Conservation (phyloP, 768 basidiomycete species). For the Pleurotus platypus region DNA sequence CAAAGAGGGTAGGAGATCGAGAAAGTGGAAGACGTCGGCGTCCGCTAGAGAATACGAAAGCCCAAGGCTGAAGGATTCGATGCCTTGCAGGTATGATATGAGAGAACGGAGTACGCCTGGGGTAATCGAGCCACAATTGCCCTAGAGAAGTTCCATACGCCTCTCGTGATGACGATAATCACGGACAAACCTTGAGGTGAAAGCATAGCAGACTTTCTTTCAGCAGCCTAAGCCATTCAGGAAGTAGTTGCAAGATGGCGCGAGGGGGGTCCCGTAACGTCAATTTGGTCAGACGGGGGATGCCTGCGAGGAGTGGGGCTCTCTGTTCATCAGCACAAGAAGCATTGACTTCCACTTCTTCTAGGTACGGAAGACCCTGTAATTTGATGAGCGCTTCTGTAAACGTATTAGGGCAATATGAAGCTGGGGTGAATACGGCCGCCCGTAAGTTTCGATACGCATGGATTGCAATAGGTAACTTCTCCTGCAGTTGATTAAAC, state of each 20-base stretch:
- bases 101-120: constrained; percentile 52
- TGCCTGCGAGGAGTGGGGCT: constrained; percentile 24
- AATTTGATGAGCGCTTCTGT: constrained; percentile 22
- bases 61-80: constrained; percentile 42
- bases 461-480: constrained; percentile 23
- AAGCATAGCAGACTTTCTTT: constrained; percentile 30
- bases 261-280: constrained; percentile 34
- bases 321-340: constrained; percentile 29
- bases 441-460: constrained; percentile 29
- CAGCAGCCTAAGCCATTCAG: constrained; percentile 39
- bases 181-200: constrained; percentile 36
- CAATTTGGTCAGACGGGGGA: constrained; percentile 26
- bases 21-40: constrained; percentile 46
- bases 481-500: constrained; percentile 23
- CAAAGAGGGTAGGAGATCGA: constrained; percentile 36
- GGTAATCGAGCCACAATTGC: constrained; percentile 61
- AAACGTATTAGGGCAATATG: constrained; percentile 31
- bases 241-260: constrained; percentile 36
- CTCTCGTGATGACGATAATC: neutral
- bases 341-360: constrained; percentile 28
- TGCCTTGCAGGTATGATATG: constrained; percentile 30
- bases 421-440: constrained; percentile 29
- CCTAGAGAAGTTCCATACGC: constrained; percentile 24
- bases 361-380: constrained; percentile 15
- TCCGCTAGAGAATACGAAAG: constrained; percentile 58